Evolutionary conservation across 768 basidiomycete species (phyloP).

Genomic region (Tubosaeta brunneosetosa): DNA sequence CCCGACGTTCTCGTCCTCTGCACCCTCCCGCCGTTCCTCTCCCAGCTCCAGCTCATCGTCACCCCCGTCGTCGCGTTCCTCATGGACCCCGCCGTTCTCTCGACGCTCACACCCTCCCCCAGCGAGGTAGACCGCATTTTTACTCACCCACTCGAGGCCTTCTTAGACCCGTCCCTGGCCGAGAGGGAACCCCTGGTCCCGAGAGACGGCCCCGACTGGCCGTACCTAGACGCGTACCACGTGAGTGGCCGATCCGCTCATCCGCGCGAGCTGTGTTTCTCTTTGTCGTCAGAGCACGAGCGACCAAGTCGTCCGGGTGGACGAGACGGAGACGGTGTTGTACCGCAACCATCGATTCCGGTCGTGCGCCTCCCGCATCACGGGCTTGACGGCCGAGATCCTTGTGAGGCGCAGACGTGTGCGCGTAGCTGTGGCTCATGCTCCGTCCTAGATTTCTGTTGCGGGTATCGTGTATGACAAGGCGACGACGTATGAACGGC

Average conservation of each 20-base stretch:
- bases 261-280: neutral
- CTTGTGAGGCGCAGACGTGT: constrained; percentile 44
- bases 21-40: constrained; percentile 61
- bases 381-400: constrained; percentile 81
- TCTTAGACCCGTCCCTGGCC: constrained; percentile 55
- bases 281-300: constrained; percentile 44
- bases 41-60: constrained; percentile 64
- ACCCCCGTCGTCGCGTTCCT: constrained; percentile 76
- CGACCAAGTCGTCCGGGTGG: constrained; percentile 39
- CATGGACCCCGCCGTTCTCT: constrained; percentile 47
- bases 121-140: constrained; percentile 80
- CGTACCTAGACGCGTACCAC: constrained; percentile 66
- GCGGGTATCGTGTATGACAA: constrained; percentile 62
- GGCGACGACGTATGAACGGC: constrained; percentile 49
- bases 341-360: constrained; percentile 88
- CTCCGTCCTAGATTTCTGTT: constrained; percentile 28
- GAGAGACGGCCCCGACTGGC: constrained; percentile 70
- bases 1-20: constrained; percentile 58
- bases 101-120: constrained; percentile 47
- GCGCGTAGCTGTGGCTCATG: neutral
- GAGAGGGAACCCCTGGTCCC: constrained; percentile 45
- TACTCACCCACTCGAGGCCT: constrained; percentile 68
- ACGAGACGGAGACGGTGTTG: constrained; percentile 43
- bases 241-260: constrained; percentile 39
- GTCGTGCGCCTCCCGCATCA: constrained; percentile 71